Percentiles rank a stretch among this genome's conserved stretches.
Evolutionary conservation across 352 stramenopile genomes (phyloP).

Genomic region (Phytophthora pinifolia): DNA sequence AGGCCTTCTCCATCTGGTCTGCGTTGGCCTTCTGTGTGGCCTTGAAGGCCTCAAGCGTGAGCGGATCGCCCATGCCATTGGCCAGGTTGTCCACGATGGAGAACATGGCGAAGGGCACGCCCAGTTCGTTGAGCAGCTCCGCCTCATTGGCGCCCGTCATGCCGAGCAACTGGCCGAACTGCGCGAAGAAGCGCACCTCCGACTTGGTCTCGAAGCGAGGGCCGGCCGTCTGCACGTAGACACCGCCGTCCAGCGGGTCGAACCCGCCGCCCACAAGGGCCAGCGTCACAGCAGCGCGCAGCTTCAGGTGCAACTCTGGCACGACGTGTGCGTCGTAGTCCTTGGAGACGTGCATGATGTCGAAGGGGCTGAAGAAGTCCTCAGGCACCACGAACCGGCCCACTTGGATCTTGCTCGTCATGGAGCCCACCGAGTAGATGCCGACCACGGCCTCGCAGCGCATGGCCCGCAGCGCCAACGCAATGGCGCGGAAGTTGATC

Average conservation of each 20-base stretch:
- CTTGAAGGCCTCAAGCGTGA: slow-evolving; percentile 85
- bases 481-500: slow-evolving; percentile 88
- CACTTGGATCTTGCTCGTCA: slow-evolving; percentile 41
- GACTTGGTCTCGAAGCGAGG: slow-evolving; percentile 91
- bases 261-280: slow-evolving; percentile 48
- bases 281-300: slow-evolving; percentile 52
- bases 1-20: slow-evolving; percentile 62
- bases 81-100: slow-evolving; percentile 89
- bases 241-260: slow-evolving; percentile 65
- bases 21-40: slow-evolving; percentile 74
- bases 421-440: slow-evolving; percentile 89
- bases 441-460: slow-evolving; percentile 72
- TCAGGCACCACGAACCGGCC: slow-evolving; percentile 72
- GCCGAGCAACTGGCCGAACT: slow-evolving; percentile 85
- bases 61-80: slow-evolving; percentile 79
- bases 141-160: slow-evolving; percentile 91
- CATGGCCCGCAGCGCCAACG: slow-evolving; percentile 57
- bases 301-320: slow-evolving; percentile 49
- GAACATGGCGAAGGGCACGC: slow-evolving; percentile 85
- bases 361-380: slow-evolving; percentile 89
- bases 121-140: slow-evolving; percentile 82
- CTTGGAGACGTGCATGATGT: slow-evolving; percentile 81
- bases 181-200: slow-evolving; percentile 87
- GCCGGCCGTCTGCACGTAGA: slow-evolving; percentile 86
- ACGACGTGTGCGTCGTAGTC: slow-evolving; percentile 88